Evolutionary conservation across 2,329 filamentous ascomycete species (phyloP), one percentile per base, ranked within the genome.

Genomic region (Xylaria sp.): DNA sequence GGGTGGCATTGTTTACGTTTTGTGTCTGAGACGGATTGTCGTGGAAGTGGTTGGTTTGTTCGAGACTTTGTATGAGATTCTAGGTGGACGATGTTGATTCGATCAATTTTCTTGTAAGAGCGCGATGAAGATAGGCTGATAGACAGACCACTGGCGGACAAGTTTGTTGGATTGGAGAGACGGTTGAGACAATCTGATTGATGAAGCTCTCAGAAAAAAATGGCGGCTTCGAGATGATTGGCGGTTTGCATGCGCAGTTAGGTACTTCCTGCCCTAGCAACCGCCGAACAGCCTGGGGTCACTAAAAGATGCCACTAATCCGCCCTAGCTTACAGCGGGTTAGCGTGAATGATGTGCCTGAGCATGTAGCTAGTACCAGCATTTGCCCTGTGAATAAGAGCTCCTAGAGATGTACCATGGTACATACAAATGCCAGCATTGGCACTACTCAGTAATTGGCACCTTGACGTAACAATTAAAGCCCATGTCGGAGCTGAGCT

Each of bases 1-100:
- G 68, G 87, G 87, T 60, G 86, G 83, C 86, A 89, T 89, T 67
- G 66, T 73, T 60, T 72, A 58, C 60, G 62, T 51, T n/a, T n/a
- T 51, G 14, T 64, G 63, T 47, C 25, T 47, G 43, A 25, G 31
- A 31, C n/a, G 28, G 28, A n/a, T 50, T 33, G 28, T n/a, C 35
- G 46, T 25, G 21, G 31, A 42, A n/a, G 35, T 17, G 15, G 6
- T n/a, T 57, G 23, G 19, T 12, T 45, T 17, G 11, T 28, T 57
- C 37, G 37, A 57, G 53, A 46, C 54, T 12, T 14, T 19, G 35
- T 21, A 33, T 15, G 3, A 4, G 9, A 21, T 38, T 57, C 14
- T 25, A 40, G 62, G 40, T 9, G 38, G 7, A 21, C 6, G 2
- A 47, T 47, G 28, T 46, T 15, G 23, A 21, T 43, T 23, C 2